phyloP scores from a whole-genome alignment of 495 filamentous ascomycete species.

The Tuber umbilicatum region DNA sequence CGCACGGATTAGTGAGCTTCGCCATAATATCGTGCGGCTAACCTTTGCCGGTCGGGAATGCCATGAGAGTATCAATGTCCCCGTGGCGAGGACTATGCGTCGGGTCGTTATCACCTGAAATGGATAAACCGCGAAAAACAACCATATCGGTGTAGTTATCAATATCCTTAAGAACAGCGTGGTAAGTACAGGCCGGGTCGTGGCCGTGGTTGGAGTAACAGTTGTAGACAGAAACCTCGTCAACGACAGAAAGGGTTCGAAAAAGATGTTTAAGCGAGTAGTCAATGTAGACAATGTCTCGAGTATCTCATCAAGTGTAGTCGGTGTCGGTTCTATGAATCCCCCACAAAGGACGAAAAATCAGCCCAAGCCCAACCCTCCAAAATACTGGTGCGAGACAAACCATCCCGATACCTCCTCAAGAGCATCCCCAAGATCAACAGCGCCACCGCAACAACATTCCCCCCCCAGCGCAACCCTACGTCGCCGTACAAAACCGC shows the following conservation, averaged over 20 bases:
- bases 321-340: conserved; percentile 27
- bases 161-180: conserved; percentile 83
- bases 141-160: conserved; percentile 80
- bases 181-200: conserved; percentile 83
- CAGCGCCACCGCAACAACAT: conserved; percentile 66
- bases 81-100: conserved; percentile 68
- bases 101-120: conserved; percentile 79
- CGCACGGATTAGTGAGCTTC: conserved; percentile 65
- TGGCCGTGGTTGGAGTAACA: conserved; percentile 81
- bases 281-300: conserved; percentile 85
- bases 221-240: conserved; percentile 93
- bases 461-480: conserved; percentile 71
- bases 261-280: conserved; percentile 77
- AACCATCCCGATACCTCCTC: conserved; percentile 56
- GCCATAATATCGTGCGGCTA: conserved; percentile 81
- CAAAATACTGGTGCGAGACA: neutral
- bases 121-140: conserved; percentile 71
- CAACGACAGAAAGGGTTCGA: conserved; percentile 78
- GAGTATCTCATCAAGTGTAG: conserved; percentile 93
- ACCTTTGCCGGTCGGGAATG: conserved; percentile 83
- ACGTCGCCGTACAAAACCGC: conserved; percentile 76
- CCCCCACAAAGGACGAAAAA: neutral
- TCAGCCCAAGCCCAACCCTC: conserved; percentile 5
- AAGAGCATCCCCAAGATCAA: conserved; percentile 91
- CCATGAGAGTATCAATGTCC: conserved; percentile 80